Evolutionary conservation across 345 rosid species (phyloP).

Genomic region (Citrus hindsii): DNA sequence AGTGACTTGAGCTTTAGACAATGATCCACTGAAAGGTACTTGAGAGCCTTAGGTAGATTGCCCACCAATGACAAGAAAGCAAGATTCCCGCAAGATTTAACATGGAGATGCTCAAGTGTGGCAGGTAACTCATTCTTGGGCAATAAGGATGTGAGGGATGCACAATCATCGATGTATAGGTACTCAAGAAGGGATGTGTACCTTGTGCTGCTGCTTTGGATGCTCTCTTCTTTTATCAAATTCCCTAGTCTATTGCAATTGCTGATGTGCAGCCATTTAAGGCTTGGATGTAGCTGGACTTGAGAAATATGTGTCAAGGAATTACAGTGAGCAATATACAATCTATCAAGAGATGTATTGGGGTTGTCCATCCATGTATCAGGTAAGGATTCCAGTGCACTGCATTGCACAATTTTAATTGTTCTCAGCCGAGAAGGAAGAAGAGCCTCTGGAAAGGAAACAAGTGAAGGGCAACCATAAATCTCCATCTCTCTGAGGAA

Average conservation of each 20-base stretch:
- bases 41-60: not conserved
- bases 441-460: not conserved
- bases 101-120: not conserved
- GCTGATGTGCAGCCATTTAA: not conserved
- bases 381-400: not conserved
- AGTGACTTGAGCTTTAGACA: conserved; percentile 5
- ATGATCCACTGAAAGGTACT: not conserved
- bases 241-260: not conserved
- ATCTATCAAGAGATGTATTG: not conserved
- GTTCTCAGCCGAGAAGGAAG: not conserved
- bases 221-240: not conserved
- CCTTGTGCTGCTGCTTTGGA: no score
- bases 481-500: conserved; percentile 1
- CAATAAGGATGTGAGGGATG: not conserved
- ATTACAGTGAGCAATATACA: not conserved
- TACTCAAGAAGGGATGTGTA: not conserved
- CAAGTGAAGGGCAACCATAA: not conserved
- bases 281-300: not conserved
- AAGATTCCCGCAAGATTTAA: not conserved
- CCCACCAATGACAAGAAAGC: not conserved
- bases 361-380: not conserved
- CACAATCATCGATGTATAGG: not conserved
- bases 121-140: not conserved
- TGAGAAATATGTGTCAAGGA: not conserved
- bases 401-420: not conserved